Conservation (phyloP, 2,329 filamentous ascomycete species). For the Daldinia eschscholtzii region DNA sequence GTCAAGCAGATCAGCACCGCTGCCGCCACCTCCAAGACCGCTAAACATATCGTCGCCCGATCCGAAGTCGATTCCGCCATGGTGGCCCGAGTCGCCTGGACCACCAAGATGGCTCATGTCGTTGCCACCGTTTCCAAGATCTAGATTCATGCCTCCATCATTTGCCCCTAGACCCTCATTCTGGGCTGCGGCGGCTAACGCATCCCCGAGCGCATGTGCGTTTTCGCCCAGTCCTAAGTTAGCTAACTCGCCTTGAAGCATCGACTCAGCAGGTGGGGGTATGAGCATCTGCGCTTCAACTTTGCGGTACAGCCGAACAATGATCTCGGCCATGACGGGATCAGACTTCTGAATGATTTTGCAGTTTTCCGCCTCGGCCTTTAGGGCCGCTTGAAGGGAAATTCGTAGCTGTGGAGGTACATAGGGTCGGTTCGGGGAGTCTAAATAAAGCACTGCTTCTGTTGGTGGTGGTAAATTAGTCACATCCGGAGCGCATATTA, state of each 20-base stretch:
- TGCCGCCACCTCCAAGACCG: conserved; percentile 47
- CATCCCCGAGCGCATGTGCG: conserved; percentile 56
- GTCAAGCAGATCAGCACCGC: conserved; percentile 48
- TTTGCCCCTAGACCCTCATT: conserved; percentile 54
- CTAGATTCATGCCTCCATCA: conserved; percentile 55
- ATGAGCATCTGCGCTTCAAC: conserved; percentile 74
- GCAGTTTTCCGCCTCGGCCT: conserved; percentile 69
- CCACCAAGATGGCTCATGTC: conserved; percentile 55
- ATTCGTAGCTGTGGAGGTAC: conserved; percentile 61
- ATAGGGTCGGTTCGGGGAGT: conserved; percentile 52
- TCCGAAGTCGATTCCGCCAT: conserved; percentile 56
- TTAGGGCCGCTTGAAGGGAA: conserved; percentile 72
- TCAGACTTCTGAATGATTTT: conserved; percentile 69
- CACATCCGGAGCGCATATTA: conserved; percentile 76
- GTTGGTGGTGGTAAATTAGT: conserved; percentile 58
- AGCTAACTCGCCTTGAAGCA: conserved; percentile 60
- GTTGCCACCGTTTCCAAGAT: conserved; percentile 54
- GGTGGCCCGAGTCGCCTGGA: conserved; percentile 48
- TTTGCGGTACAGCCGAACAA: conserved; percentile 72
- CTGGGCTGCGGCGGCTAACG: conserved; percentile 59
- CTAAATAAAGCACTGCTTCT: conserved; percentile 52
- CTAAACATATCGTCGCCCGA: conserved; percentile 61
- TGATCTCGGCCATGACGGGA: conserved; percentile 68
- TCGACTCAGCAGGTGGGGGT: conserved; percentile 53
- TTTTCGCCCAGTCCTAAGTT: conserved; percentile 57